Conservation (phyloP, 2,329 filamentous ascomycete species). For the Cercospora zeina region DNA sequence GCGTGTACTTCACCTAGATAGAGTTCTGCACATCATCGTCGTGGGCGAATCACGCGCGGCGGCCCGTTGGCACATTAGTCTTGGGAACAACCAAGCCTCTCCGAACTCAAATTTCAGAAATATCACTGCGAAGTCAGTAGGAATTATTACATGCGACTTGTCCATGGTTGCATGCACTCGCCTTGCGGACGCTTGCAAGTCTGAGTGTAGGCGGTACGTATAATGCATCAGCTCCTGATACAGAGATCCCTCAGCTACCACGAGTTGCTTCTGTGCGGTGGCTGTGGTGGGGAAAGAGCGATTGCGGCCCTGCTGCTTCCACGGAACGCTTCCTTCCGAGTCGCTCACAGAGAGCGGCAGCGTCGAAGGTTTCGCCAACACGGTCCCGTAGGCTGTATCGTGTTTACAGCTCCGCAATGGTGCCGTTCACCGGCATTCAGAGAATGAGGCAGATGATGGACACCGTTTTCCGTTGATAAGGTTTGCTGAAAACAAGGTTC, state of each 20-base stretch:
- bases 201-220: background rate
- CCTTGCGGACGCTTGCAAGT: background rate
- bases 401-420: background rate
- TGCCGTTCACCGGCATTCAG: background rate
- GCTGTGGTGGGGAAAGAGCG: background rate
- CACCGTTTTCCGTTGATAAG: background rate
- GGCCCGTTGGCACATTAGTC: background rate
- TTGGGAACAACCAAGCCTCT: conserved; percentile 9
- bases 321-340: background rate
- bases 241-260: background rate
- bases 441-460: background rate
- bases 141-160: no score
- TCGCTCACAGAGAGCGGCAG: background rate
- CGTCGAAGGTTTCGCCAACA: background rate
- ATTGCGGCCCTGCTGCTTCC: background rate
- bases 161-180: background rate
- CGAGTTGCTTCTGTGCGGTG: background rate
- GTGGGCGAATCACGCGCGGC: conserved; percentile 6
- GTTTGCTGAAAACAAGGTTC: background rate
- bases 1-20: conserved; percentile 5
- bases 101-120: background rate
- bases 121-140: background rate
- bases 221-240: background rate
- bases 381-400: background rate
- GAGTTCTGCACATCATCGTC: conserved; percentile 1